Conservation (phyloP, 176 grass and related monocot genomes). For the Phoenix roebelenii region DNA sequence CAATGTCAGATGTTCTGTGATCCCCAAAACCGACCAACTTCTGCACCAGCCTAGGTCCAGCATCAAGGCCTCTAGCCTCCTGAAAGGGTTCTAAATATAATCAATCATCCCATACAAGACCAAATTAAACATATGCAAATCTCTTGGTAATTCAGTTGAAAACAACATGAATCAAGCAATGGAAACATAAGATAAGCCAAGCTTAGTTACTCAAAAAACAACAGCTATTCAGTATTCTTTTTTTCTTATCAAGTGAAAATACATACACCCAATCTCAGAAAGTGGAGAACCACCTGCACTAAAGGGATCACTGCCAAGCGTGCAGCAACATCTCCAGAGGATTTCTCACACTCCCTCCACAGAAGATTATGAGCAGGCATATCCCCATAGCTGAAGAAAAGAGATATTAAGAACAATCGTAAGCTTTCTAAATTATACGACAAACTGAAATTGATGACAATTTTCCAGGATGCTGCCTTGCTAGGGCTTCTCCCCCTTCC, state of each 20-base stretch:
- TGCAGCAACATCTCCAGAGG: slow-evolving; percentile 71
- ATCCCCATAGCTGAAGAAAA: slow-evolving; percentile 59
- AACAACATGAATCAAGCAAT: too few relatives aligned
- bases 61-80: slow-evolving; percentile 97
- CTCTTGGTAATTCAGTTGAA: too few relatives aligned
- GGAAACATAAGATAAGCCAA: too few relatives aligned
- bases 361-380: slow-evolving; percentile 95
- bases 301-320: slow-evolving; percentile 85
- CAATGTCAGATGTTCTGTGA: slow-evolving; percentile 66
- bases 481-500: too few relatives aligned
- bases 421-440: background rate
- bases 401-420: background rate
- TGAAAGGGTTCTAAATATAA: slow-evolving; percentile 32
- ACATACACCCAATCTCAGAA: background rate
- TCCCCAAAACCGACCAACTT: slow-evolving; percentile 69
- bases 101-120: slow-evolving; percentile 1
- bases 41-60: slow-evolving; percentile 71
- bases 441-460: background rate
- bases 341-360: slow-evolving; percentile 81
- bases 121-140: background rate
- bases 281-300: slow-evolving; percentile 48
- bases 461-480: too few relatives aligned
- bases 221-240: background rate
- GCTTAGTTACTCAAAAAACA: background rate
- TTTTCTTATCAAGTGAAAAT: background rate